phyloP scores from a whole-genome alignment of 352 stramenopile genomes.

The Lagenidium giganteum region DNA sequence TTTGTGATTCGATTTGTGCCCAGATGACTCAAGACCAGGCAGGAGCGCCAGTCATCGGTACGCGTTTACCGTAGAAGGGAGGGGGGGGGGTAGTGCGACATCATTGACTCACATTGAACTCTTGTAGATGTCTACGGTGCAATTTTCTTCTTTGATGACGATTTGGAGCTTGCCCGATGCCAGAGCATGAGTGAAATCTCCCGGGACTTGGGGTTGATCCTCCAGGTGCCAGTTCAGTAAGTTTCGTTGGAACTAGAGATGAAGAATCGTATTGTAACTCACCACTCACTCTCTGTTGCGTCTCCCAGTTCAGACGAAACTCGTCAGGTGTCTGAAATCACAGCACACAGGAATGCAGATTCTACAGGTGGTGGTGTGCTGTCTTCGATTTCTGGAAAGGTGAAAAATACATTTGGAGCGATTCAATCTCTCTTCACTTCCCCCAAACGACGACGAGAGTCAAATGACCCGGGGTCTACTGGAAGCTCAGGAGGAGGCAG shows the following conservation, averaged over 20 bases:
- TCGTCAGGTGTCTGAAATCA: conserved; percentile 4
- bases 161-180: conserved; percentile 55
- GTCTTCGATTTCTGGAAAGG: conserved; percentile 12
- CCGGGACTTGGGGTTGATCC: conserved; percentile 21
- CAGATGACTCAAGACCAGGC: conserved; percentile 24
- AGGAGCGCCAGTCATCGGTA: conserved; percentile 26
- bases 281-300: not conserved
- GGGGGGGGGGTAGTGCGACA: too few species aligned
- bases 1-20: conserved; percentile 58
- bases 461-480: too few species aligned
- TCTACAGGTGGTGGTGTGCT: conserved; percentile 19
- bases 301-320: conserved; percentile 1
- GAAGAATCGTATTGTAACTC: too few species aligned
- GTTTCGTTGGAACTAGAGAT: conserved; percentile 9
- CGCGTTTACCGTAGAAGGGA: conserved; percentile 1
- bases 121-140: conserved; percentile 48
- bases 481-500: conserved; percentile 13
- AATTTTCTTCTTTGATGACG: conserved; percentile 63
- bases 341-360: not conserved
- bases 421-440: conserved; percentile 18
- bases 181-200: conserved; percentile 48
- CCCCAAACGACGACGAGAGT: too few species aligned
- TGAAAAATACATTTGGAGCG: conserved; percentile 23
- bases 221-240: conserved; percentile 34
- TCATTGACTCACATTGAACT: too few species aligned